Base-by-base conservation (phyloP, 2,329 filamentous ascomycete species). In the Emmonsia crescens region DNA sequence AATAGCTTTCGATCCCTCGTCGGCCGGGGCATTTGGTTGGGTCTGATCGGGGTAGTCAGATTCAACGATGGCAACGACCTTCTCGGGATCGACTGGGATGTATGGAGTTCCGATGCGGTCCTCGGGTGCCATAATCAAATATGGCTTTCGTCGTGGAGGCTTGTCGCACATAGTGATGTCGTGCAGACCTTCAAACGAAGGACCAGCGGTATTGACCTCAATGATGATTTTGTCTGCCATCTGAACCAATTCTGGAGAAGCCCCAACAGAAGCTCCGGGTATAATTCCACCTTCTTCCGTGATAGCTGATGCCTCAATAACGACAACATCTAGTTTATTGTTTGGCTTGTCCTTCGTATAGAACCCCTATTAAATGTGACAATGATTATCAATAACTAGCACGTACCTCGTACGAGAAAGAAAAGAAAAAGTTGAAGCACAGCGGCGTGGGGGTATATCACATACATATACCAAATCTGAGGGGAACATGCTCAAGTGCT, bases 191-290 rank as follows among this genome's bases (percentile, higher is more conserved):
- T 94, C 88, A 70, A 96, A 92, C 51, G 85, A 90, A 5, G 91
- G 91, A 58, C 89, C 84, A 1, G 90, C 80, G 0, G 91, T 96
- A 80, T 96, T 96, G 76, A 96, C 88, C 78, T 96, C 91, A 71
- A 96, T 89, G 71, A 96, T 91, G 76, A 96, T 82, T 79, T 96
- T 96, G 73, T 96, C 89, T 59, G 91, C 89, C 84, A 95, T 90
- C 76, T 96, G 90, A 57, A 96, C 82, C 60, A 96, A 81, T 74
- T 96, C 91, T 4, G 91, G 91, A 2, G 87, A 89, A 14, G 91
- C 91, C 60, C 91, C 91, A 31, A 96, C 89, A 10, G 87, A 91
- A 40, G 91, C 90, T 67, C 91, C 91, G 4, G 89, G 90, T 51
- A 96, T 88, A 69, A 96, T 92, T 66, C 90, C 91, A 65, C 91